Conservation (phyloP, 768 basidiomycete species). For the Pleurotus pulmonarius region DNA sequence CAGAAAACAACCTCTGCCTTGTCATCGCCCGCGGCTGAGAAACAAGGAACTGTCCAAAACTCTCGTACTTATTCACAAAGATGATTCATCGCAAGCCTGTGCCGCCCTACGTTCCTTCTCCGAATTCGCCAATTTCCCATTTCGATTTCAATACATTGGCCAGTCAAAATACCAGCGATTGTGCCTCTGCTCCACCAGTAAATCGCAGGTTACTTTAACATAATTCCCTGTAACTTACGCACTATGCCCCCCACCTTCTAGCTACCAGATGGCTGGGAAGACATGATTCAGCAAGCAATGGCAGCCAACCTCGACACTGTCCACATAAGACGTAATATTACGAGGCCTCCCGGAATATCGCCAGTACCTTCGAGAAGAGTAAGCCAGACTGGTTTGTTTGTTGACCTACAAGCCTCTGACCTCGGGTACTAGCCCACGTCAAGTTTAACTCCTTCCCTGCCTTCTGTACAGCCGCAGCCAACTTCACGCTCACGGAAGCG, state of each 20-base stretch:
- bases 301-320: conserved; percentile 1
- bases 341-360: conserved; percentile 3
- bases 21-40: no score
- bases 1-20: conserved; percentile 4
- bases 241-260: conserved; percentile 9
- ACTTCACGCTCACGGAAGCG: background rate
- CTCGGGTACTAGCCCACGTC: no score
- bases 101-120: conserved; percentile 63
- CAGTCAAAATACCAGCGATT: background rate
- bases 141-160: background rate
- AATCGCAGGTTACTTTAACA: background rate
- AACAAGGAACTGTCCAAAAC: conserved; percentile 7
- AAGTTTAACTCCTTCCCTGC: background rate
- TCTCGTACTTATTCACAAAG: background rate
- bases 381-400: background rate
- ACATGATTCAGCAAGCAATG: conserved; percentile 20
- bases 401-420: background rate
- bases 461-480: background rate
- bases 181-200: conserved; percentile 7
- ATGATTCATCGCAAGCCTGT: conserved; percentile 74
- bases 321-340: background rate
- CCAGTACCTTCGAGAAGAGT: background rate
- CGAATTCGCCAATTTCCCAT: conserved; percentile 41
- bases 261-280: conserved; percentile 33
- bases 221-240: background rate